These are phyloP conservation scores for Rhinocladiella similis DNA, from an alignment of 2,329 filamentous ascomycete genomes.

Conservation along the genomic window DNA sequence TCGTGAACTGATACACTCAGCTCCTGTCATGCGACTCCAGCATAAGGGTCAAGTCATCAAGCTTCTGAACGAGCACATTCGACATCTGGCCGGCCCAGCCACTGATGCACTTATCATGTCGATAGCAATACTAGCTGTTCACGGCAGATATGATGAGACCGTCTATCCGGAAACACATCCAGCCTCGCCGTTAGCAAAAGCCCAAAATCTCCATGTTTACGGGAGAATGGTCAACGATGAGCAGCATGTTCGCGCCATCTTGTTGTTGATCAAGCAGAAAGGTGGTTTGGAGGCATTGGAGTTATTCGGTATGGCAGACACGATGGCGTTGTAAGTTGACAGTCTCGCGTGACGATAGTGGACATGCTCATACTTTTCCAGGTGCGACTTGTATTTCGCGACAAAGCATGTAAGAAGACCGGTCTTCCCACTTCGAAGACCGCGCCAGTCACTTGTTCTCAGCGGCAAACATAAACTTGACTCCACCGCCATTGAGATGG, in stretches of 20 bases:
- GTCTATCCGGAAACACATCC: slow-evolving; percentile 16
- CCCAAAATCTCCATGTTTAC: slow-evolving; percentile 20
- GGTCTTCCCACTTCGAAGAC: slow-evolving; percentile 9
- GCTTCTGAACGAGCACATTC: slow-evolving; percentile 19
- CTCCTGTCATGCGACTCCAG: slow-evolving; percentile 12
- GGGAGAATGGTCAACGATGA: slow-evolving; percentile 22
- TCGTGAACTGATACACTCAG: slow-evolving; percentile 14
- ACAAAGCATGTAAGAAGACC: slow-evolving; percentile 14
- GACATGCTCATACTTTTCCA: neutral
- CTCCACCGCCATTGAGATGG: slow-evolving; percentile 15
- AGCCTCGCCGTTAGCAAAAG: slow-evolving; percentile 11
- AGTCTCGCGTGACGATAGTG: neutral
- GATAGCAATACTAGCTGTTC: slow-evolving; percentile 16
- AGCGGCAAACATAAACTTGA: slow-evolving; percentile 21
- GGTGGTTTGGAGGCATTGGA: slow-evolving; percentile 18
- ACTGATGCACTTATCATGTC: slow-evolving; percentile 22
- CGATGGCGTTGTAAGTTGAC: slow-evolving; percentile 19
- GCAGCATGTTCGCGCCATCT: slow-evolving; percentile 17
- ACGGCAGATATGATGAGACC: slow-evolving; percentile 9
- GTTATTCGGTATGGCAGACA: slow-evolving; percentile 23
- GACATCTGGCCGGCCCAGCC: slow-evolving; percentile 5
- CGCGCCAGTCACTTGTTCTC: slow-evolving; percentile 9
- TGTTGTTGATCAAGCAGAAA: slow-evolving; percentile 17
- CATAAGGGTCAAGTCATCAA: slow-evolving; percentile 22
- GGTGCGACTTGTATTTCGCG: slow-evolving; percentile 24